Evolutionary conservation across 257 asterid genomes (phyloP).

Genomic region (Solanum commersonii): DNA sequence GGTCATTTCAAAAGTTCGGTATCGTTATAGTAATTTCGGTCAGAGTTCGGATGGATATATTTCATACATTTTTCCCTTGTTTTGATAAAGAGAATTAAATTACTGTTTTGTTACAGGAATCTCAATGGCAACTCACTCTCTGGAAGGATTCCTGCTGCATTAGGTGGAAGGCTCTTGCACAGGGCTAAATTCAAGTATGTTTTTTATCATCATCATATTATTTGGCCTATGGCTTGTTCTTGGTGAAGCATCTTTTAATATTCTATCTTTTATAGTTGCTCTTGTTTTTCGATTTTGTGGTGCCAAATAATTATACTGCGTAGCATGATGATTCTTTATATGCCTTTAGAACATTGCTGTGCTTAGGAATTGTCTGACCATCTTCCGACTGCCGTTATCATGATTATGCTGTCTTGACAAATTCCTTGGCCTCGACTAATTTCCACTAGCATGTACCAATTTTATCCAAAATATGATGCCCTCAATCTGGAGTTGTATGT

Average conservation of each 20-base stretch:
- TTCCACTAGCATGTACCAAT: background rate
- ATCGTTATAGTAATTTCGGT: too few relatives aligned
- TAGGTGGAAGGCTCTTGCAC: conserved; percentile 91
- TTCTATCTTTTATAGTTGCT: background rate
- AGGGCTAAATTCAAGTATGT: conserved; percentile 69
- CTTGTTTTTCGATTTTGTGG: background rate
- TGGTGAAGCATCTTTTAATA: background rate
- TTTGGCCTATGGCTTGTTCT: background rate
- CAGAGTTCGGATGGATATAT: too few relatives aligned
- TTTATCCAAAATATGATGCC: background rate
- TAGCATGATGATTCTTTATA: background rate
- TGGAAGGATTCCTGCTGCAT: conserved; percentile 84
- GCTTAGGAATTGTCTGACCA: background rate
- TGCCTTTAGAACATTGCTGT: background rate
- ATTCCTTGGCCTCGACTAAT: background rate
- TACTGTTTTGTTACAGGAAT: conserved; percentile 41
- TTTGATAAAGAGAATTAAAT: background rate
- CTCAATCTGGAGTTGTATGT: background rate
- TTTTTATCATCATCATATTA: background rate
- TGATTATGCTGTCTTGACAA: background rate
- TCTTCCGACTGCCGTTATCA: background rate
- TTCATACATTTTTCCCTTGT: background rate
- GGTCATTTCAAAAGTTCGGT: too few relatives aligned
- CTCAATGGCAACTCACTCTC: conserved; percentile 80
- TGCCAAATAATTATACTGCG: background rate